These are phyloP conservation scores for Termitomyces sp. DNA, from an alignment of 768 basidiomycete species.

Conservation along the genomic window DNA sequence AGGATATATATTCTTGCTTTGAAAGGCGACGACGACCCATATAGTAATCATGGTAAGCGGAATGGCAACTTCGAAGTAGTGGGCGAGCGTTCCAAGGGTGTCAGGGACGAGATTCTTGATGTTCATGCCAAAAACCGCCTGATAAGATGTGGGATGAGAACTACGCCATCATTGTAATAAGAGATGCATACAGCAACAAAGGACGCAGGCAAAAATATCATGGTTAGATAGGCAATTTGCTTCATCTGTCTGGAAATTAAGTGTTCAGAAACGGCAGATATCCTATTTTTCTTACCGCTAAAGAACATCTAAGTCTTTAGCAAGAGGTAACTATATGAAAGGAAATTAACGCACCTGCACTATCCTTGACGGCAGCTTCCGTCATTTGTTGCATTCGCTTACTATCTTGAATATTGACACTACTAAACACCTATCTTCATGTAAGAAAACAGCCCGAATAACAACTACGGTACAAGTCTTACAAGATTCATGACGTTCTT, in stretches of 20 bases:
- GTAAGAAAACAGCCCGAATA: background rate
- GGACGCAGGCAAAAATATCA: conserved; percentile 56
- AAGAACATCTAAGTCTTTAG: background rate
- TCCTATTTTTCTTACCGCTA: conserved; percentile 17
- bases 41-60: conserved; percentile 41
- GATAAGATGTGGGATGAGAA: background rate
- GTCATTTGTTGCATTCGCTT: conserved; percentile 46
- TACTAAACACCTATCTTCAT: conserved; percentile 45
- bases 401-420: conserved; percentile 53
- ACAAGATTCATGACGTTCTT: conserved; percentile 51
- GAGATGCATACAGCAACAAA: conserved; percentile 36
- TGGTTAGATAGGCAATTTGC: conserved; percentile 56
- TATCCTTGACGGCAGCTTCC: conserved; percentile 42
- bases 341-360: conserved; percentile 29
- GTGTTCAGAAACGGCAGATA: background rate
- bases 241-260: conserved; percentile 32
- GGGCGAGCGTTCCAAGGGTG: conserved; percentile 31
- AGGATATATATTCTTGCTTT: conserved; percentile 34
- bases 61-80: conserved; percentile 38
- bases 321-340: background rate
- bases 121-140: conserved; percentile 62
- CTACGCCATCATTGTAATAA: background rate
- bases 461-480: conserved; percentile 6
- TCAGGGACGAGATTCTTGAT: conserved; percentile 32
- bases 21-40: conserved; percentile 54